Evolutionary conservation across 768 basidiomycete species (phyloP).

Genomic region (Phanerodontia chrysosporium): DNA sequence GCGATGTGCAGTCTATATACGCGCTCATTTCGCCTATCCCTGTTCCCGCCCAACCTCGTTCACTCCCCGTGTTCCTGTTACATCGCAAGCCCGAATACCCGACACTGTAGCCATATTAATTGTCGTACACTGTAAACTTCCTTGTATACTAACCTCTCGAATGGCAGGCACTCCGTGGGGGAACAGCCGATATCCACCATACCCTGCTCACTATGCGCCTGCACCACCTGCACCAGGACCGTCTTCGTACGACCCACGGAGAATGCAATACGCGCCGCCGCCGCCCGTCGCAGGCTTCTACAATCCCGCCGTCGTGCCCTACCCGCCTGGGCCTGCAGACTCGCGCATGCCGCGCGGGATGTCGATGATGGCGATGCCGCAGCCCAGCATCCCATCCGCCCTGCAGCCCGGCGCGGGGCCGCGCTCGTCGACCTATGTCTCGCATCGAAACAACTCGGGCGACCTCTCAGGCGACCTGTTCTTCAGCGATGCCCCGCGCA

Average conservation of each 20-base stretch:
- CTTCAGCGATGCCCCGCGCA: neutral
- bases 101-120: constrained; percentile 4
- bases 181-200: constrained; percentile 11
- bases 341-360: neutral
- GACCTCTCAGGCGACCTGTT: constrained; percentile 10
- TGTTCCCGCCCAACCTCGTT: neutral
- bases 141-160: neutral
- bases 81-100: neutral
- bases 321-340: neutral
- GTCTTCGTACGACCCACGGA: neutral
- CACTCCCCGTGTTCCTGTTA: neutral
- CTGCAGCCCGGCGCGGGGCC: constrained; percentile 7
- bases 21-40: neutral
- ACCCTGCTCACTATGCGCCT: neutral
- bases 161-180: constrained; percentile 9
- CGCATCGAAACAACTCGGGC: constrained; percentile 4
- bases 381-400: constrained; percentile 3
- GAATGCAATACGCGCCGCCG: neutral
- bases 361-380: neutral
- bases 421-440: neutral
- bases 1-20: neutral
- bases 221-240: constrained; percentile 4
- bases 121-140: neutral
- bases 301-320: constrained; percentile 7
- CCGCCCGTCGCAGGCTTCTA: constrained; percentile 10